A percentile compares a stretch with the other conserved stretches of the same genome.
phyloP scores from a whole-genome alignment of 2,329 filamentous ascomycete species.

The Aspergillus texensis region DNA sequence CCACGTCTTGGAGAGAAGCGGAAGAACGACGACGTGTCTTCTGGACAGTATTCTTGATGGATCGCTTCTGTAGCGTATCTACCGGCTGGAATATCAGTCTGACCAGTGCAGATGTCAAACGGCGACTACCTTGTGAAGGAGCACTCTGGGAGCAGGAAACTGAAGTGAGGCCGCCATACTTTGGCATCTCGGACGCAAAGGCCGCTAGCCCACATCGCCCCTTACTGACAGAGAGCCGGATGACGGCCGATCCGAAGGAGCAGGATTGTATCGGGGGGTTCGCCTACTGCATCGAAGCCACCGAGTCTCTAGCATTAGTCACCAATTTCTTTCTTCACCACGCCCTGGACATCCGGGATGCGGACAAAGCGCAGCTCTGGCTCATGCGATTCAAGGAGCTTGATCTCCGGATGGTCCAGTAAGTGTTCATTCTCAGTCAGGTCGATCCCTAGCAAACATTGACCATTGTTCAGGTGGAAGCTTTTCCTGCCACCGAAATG shows the following conservation, averaged over 20 bases:
- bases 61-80: constrained; percentile 40
- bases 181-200: constrained; percentile 42
- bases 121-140: constrained; percentile 40
- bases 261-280: constrained; percentile 24
- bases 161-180: constrained; percentile 39
- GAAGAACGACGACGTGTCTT: constrained; percentile 43
- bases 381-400: constrained; percentile 33
- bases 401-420: constrained; percentile 34
- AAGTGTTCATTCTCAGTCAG: background rate
- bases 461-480: constrained; percentile 23
- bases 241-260: background rate
- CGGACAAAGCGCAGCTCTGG: constrained; percentile 36
- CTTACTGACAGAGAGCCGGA: background rate
- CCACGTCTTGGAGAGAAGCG: constrained; percentile 32
- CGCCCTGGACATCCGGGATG: constrained; percentile 29
- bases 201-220: constrained; percentile 4
- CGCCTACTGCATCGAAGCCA: constrained; percentile 30
- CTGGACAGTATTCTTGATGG: constrained; percentile 43
- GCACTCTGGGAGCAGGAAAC: constrained; percentile 33
- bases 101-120: constrained; percentile 36
- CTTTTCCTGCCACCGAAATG: constrained; percentile 33
- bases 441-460: background rate
- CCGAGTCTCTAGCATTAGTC: constrained; percentile 38
- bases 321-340: constrained; percentile 41
- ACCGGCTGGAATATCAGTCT: constrained; percentile 41